Percentiles rank a stretch among this genome's conserved stretches.
Conservation (phyloP, 163 green algal species). For the Prototheca cutis region DNA sequence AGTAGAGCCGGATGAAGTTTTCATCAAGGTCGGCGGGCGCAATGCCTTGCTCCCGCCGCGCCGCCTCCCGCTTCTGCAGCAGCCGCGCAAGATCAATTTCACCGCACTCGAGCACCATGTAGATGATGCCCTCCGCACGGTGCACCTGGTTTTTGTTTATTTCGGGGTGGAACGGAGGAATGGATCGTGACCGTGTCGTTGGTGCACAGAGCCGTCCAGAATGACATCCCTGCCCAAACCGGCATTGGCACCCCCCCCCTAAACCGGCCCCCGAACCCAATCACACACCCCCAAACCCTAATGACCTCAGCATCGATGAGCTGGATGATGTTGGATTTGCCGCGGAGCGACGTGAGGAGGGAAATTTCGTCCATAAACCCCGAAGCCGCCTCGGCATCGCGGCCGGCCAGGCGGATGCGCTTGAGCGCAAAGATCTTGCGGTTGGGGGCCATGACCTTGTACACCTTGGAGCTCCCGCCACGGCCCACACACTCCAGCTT, state of each 20-base stretch:
- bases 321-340: conserved; percentile 90
- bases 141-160: too few species aligned
- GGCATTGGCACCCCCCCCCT: too few species aligned
- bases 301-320: conserved; percentile 83
- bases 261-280: too few species aligned
- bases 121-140: conserved; percentile 48
- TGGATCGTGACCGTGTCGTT: too few species aligned
- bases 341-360: conserved; percentile 70
- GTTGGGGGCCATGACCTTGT: conserved; percentile 74
- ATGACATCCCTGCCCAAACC: too few species aligned
- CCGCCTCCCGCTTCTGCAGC: conserved; percentile 55
- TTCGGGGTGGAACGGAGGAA: too few species aligned
- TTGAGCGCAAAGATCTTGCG: conserved; percentile 92
- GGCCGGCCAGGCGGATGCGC: conserved; percentile 72
- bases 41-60: conserved; percentile 15
- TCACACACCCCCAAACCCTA: too few species aligned
- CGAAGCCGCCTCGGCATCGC: conserved; percentile 56
- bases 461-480: conserved; percentile 86
- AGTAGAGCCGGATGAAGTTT: conserved; percentile 94
- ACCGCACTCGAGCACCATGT: conserved; percentile 59
- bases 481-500: conserved; percentile 90
- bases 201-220: too few species aligned
- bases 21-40: conserved; percentile 35
- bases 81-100: conserved; percentile 86
- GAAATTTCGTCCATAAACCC: conserved; percentile 94